Base-by-base conservation (phyloP, 495 filamentous ascomycete species). In the Clavariopsis aquatica region DNA sequence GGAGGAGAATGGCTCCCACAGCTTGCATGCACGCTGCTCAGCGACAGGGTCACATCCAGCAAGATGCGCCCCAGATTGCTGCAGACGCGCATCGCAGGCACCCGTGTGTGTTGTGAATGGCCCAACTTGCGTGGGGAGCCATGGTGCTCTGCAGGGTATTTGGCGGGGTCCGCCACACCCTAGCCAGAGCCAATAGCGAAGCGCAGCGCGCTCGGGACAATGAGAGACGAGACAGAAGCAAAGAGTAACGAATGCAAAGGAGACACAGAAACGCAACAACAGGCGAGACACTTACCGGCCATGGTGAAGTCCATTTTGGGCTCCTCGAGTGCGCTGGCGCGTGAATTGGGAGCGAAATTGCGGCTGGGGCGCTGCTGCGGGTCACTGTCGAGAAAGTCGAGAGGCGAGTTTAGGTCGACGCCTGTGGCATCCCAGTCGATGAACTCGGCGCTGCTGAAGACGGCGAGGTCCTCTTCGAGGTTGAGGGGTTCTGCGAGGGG, bases 401-500 rank as follows among this genome's bases (percentile, higher is more conserved):
- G 43, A 8, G 58, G 47, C 20, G 38, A 10, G 49, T 57, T 52
- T 28, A 62, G 24, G 28, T 52, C 51, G 24, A 10, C 17, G 29
- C 15, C 22, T 41, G 52, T 54, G 24, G 26, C 57, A 61, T 97
- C 93, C 73, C 91, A 93, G 76, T 96, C 92, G 75, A 90, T 90
- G 81, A 97, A 98, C 60, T 94, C 87, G 52, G 90, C 85, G 76
- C 97, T 96, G 62, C 92, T 95, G 82, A 97, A 96, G 67, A 95
- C 81, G 28, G 89, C 89, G 49, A 98, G 82, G 51, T 94, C 91
- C 55, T 87, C 83, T 69, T 89, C 88, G 71, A 85, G 75, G 77
- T 85, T 82, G 46, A 76, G 75, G 43, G 80, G 76, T 52, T 79
- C 78, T 69, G 80, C 74, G 63, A 86, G 85, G 49, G 85, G 77